Conservation (phyloP, 768 basidiomycete genomes). For the Tephrocybe sp. region DNA sequence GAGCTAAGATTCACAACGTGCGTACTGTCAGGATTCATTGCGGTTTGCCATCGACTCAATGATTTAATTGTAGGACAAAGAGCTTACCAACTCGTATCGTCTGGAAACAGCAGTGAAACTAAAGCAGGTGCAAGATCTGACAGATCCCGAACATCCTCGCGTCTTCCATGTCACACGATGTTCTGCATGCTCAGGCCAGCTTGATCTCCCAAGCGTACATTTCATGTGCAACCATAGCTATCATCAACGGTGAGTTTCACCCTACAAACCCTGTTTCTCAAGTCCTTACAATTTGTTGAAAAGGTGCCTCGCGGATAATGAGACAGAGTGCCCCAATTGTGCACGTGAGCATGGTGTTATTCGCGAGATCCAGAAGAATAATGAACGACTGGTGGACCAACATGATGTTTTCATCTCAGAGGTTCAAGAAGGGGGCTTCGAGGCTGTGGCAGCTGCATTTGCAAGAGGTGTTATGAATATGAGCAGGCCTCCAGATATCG, state of each 20-base stretch:
- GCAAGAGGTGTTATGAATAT: conserved; percentile 60
- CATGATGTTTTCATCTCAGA: conserved; percentile 79
- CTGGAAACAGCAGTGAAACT: conserved; percentile 78
- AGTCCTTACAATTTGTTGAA: neutral
- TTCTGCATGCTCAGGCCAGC: conserved; percentile 81
- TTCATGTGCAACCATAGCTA: conserved; percentile 99
- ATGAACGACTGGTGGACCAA: conserved; percentile 78
- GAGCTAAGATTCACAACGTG: conserved; percentile 79
- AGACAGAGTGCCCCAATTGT: conserved; percentile 88
- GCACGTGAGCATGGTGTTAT: conserved; percentile 85
- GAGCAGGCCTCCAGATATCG: conserved; percentile 32
- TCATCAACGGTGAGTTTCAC: conserved; percentile 73
- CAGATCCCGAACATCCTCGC: conserved; percentile 72
- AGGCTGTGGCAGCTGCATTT: conserved; percentile 68
- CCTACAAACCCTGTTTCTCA: neutral
- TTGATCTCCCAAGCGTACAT: conserved; percentile 91
- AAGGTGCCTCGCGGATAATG: conserved; percentile 88
- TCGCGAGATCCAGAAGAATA: conserved; percentile 84
- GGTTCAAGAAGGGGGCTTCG: conserved; percentile 71
- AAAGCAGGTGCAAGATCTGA: conserved; percentile 77
- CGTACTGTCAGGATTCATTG: conserved; percentile 23
- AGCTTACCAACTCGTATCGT: conserved; percentile 85
- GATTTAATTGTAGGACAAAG: conserved; percentile 63
- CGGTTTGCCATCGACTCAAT: conserved; percentile 1
- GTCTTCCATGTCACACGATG: conserved; percentile 96